Evolutionary conservation across 1,284 basidiomycete species (phyloP).

Genomic region (Tylopilus sp.): DNA sequence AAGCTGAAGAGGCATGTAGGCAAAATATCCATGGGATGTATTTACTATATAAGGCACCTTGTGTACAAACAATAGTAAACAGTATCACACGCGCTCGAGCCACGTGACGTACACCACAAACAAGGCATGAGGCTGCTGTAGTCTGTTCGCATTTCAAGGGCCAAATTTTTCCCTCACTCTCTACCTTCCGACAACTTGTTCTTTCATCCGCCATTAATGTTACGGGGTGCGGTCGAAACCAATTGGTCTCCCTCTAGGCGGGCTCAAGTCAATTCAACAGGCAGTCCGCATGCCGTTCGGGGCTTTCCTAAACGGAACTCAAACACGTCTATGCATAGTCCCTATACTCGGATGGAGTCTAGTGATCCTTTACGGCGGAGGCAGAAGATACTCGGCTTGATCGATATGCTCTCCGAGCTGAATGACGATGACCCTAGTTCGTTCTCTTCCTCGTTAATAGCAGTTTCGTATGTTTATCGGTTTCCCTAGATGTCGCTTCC

Average conservation of each 20-base stretch:
- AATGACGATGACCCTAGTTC: constrained; percentile 57
- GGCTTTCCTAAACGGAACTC: constrained; percentile 44
- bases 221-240: constrained; percentile 43
- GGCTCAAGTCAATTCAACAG: constrained; percentile 37
- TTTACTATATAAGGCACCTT: too few relatives aligned
- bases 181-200: too few relatives aligned
- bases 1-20: too few relatives aligned
- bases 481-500: constrained; percentile 43
- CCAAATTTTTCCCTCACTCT: too few relatives aligned
- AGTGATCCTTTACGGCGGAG: constrained; percentile 51
- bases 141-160: too few relatives aligned
- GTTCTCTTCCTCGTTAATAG: constrained; percentile 29
- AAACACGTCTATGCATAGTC: constrained; percentile 37
- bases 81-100: too few relatives aligned
- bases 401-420: constrained; percentile 68
- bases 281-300: constrained; percentile 35
- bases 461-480: constrained; percentile 16
- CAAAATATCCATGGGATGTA: too few relatives aligned
- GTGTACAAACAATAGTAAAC: too few relatives aligned
- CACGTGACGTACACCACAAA: too few relatives aligned
- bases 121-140: too few relatives aligned
- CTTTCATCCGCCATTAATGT: too few relatives aligned
- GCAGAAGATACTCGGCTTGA: constrained; percentile 67
- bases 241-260: constrained; percentile 41
- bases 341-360: constrained; percentile 42